Conservation (phyloP, 2,329 filamentous ascomycete species). For the Penicillium sp. region DNA sequence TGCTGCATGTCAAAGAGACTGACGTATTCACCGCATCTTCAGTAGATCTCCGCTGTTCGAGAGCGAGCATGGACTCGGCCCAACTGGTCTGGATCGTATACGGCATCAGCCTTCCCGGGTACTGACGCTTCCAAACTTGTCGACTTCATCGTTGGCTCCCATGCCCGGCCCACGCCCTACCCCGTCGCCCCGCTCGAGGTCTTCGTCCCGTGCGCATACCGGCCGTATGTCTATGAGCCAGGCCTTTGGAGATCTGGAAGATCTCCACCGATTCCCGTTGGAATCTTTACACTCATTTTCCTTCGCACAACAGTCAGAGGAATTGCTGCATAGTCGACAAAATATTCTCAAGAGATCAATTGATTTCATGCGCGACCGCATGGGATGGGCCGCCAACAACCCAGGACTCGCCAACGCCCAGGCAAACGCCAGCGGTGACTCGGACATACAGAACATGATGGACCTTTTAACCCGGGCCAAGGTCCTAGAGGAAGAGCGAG, state of each 20-base stretch:
- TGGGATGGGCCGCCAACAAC: slow-evolving; percentile 78
- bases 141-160: slow-evolving; percentile 65
- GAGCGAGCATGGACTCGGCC: slow-evolving; percentile 83
- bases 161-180: slow-evolving; percentile 65
- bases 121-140: slow-evolving; percentile 67
- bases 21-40: slow-evolving; percentile 17
- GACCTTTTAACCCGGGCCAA: slow-evolving; percentile 83
- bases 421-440: slow-evolving; percentile 78
- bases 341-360: slow-evolving; percentile 91
- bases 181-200: slow-evolving; percentile 71
- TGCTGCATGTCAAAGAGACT: background rate
- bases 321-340: slow-evolving; percentile 87
- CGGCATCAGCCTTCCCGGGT: slow-evolving; percentile 75
- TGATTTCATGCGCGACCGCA: slow-evolving; percentile 93
- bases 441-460: slow-evolving; percentile 88
- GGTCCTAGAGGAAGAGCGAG: slow-evolving; percentile 65
- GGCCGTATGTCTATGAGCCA: slow-evolving; percentile 64
- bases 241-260: slow-evolving; percentile 75
- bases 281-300: slow-evolving; percentile 98
- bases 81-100: slow-evolving; percentile 89
- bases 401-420: slow-evolving; percentile 81
- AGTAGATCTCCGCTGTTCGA: slow-evolving; percentile 80
- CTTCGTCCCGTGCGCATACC: slow-evolving; percentile 58
- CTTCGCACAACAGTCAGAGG: slow-evolving; percentile 93
- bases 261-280: slow-evolving; percentile 87